Evolutionary conservation across 1,284 basidiomycete species (phyloP).

Genomic region (Microbotryomycetes sp.): DNA sequence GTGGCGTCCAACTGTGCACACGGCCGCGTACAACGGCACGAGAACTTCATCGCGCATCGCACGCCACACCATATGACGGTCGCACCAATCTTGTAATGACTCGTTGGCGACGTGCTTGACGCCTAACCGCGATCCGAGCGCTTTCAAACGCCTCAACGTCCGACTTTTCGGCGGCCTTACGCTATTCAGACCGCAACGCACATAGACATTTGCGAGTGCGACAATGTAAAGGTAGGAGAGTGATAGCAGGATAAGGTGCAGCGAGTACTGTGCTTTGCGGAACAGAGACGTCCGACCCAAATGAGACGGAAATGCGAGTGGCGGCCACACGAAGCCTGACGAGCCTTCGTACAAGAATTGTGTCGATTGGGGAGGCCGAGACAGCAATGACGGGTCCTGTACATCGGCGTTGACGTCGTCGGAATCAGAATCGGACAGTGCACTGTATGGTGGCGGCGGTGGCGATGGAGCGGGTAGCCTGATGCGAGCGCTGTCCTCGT

Average conservation of each 20-base stretch:
- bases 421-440: not conserved
- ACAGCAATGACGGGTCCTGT: slow-evolving; percentile 47
- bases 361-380: slow-evolving; percentile 15
- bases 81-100: slow-evolving; percentile 5
- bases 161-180: too few species aligned
- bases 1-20: slow-evolving; percentile 55
- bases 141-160: too few species aligned
- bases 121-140: not conserved
- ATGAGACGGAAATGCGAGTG: slow-evolving; percentile 12
- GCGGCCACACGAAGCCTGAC: slow-evolving; percentile 19
- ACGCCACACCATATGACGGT: slow-evolving; percentile 44
- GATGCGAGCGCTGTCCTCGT: slow-evolving; percentile 18
- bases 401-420: slow-evolving; percentile 42
- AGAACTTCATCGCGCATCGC: slow-evolving; percentile 52
- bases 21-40: slow-evolving; percentile 60
- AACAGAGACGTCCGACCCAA: slow-evolving; percentile 29
- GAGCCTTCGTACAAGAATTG: slow-evolving; percentile 25
- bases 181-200: slow-evolving; percentile 1
- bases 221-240: slow-evolving; percentile 54
- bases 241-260: slow-evolving; percentile 44
- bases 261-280: slow-evolving; percentile 38
- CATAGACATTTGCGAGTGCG: slow-evolving; percentile 47
- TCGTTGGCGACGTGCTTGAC: slow-evolving; percentile 4
- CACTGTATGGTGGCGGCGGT: not conserved
- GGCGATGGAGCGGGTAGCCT: not conserved